A percentile compares a stretch with the other conserved stretches of the same genome.
Conservation (phyloP, 2,329 filamentous ascomycete genomes). For the Diaporthe sp. region DNA sequence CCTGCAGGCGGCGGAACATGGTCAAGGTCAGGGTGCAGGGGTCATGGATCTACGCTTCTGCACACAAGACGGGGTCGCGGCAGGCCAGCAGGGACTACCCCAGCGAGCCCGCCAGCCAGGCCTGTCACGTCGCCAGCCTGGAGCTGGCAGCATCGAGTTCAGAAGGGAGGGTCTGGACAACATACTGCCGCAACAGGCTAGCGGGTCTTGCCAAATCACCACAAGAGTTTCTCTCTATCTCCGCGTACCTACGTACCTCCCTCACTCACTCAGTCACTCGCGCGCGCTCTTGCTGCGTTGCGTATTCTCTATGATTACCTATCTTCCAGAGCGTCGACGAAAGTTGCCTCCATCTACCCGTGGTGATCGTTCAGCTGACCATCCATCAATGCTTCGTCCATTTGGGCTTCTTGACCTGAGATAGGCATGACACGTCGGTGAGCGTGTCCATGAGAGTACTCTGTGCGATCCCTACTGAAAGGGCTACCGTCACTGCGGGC, state of each 20-base stretch:
- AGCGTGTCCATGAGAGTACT: neutral
- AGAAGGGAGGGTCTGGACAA: neutral
- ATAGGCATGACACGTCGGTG: neutral
- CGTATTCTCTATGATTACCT: neutral
- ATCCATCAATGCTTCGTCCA: neutral
- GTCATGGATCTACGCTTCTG: neutral
- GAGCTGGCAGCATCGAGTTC: neutral
- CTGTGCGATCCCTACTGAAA: neutral
- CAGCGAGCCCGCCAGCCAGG: slow-evolving; percentile 3
- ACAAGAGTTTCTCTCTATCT: neutral
- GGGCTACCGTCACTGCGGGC: neutral
- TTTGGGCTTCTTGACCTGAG: neutral
- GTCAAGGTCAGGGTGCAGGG: neutral
- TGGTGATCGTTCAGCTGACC: neutral
- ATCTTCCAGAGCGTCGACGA: neutral
- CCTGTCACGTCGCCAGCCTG: slow-evolving; percentile 9
- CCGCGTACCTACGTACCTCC: neutral
- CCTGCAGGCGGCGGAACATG: slow-evolving; percentile 31
- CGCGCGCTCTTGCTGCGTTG: neutral
- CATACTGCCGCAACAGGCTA: slow-evolving; percentile 31
- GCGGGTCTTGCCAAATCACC: neutral
- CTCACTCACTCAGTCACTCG: neutral
- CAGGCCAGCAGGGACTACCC: slow-evolving; percentile 10
- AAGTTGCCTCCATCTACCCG: neutral
- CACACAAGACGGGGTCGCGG: slow-evolving; percentile 16